Percentiles rank a stretch among this genome's conserved stretches.
phyloP scores from a whole-genome alignment of 2,329 filamentous ascomycete genomes.

The Botryosphaeria dothidea region DNA sequence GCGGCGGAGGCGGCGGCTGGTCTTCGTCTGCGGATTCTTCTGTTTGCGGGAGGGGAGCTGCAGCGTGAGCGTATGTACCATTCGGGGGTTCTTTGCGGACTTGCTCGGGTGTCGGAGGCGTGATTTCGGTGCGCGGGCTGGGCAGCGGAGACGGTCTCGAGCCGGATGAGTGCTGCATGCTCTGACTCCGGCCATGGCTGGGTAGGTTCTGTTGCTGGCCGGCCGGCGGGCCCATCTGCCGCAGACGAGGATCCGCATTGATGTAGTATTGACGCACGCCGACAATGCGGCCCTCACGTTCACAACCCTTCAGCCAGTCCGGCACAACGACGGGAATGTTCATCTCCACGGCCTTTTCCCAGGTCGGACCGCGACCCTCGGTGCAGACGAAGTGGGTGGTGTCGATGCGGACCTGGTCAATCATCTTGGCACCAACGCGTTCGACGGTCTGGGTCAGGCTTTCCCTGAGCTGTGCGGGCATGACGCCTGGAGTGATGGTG shows the following conservation, averaged over 20 bases:
- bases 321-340: conserved; percentile 96
- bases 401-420: conserved; percentile 89
- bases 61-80: conserved; percentile 27
- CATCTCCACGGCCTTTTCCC: conserved; percentile 97
- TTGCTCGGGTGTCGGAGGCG: conserved; percentile 52
- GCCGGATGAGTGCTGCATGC: conserved; percentile 4
- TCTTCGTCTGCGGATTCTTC: neutral
- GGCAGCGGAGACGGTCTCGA: conserved; percentile 33
- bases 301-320: conserved; percentile 97
- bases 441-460: conserved; percentile 74
- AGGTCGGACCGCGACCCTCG: conserved; percentile 82
- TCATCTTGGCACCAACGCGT: conserved; percentile 88
- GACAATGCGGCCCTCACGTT: conserved; percentile 86
- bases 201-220: conserved; percentile 24
- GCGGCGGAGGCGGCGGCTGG: conserved; percentile 34
- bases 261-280: conserved; percentile 96
- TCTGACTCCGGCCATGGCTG: conserved; percentile 26
- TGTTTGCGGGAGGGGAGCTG: neutral
- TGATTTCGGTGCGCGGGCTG: conserved; percentile 52
- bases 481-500: conserved; percentile 86
- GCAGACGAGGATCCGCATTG: conserved; percentile 72
- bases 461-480: conserved; percentile 73
- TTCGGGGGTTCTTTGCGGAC: conserved; percentile 22
- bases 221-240: conserved; percentile 50
- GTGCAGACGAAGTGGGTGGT: conserved; percentile 98